Conservation (phyloP, 139 green algal species). For the Dunaliella primolecta region DNA sequence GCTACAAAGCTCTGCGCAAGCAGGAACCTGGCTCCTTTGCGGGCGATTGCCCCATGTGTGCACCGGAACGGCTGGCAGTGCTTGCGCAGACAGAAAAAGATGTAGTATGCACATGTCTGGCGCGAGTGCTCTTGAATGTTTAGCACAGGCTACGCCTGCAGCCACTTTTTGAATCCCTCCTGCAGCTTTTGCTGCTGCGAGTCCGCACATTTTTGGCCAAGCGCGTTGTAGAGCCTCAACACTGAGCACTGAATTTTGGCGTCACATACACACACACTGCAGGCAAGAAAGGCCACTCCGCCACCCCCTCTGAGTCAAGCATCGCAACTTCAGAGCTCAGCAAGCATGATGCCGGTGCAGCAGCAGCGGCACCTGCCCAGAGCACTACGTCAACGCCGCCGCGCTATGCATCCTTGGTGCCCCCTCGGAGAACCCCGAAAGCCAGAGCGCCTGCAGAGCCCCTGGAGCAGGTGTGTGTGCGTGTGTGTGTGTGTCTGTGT, state of each 20-base stretch:
- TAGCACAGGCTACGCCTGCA: too few species aligned
- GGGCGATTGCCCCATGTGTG: background rate
- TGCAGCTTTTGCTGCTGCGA: too few species aligned
- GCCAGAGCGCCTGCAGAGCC: background rate
- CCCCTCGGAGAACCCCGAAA: background rate
- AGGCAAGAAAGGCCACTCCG: background rate
- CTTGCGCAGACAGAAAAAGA: background rate
- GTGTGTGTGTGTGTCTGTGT: background rate
- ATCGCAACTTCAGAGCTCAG: too few species aligned
- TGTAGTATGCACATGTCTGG: too few species aligned
- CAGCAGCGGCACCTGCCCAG: background rate
- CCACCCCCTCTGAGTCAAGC: too few species aligned
- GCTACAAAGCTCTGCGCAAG: background rate
- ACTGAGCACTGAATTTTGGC: background rate
- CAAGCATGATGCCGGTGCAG: background rate
- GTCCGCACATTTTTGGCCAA: background rate
- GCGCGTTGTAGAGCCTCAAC: background rate
- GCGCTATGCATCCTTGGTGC: background rate
- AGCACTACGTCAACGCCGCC: background rate
- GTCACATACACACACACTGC: background rate
- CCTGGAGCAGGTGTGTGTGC: background rate
- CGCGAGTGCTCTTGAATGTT: too few species aligned
- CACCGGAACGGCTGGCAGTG: background rate
- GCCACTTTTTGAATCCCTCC: too few species aligned
- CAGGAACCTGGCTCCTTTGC: background rate